Evolutionary conservation across 1,284 basidiomycete species (phyloP), one percentile per base, ranked within the genome.

Genomic region (Phellopilus nigrolimitatus): DNA sequence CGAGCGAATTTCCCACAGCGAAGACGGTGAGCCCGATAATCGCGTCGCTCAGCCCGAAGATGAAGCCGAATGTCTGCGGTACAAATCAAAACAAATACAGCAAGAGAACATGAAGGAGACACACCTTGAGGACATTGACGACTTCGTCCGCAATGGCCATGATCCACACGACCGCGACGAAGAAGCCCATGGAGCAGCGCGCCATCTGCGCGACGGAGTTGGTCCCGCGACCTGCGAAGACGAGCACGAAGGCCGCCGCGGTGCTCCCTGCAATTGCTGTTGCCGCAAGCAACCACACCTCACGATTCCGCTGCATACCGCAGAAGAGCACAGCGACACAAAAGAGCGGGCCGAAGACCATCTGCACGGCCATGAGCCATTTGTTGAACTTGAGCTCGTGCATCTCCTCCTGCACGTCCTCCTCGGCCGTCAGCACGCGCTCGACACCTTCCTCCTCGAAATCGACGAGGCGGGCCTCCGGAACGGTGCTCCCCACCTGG

Each of bases 21-120:
- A 99, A 99, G 57, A 99, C 86, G 0, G 95, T 98, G 45, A 98
- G 71, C 2, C 95, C 95, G 48, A 99, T 88, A 63, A 99, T 95
- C 22, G 95, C 95, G 65, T 98, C 92, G n/a, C 91, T 94, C 21
- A 99, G 76, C 0, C 95, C 94, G 60, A 97, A 88, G 51, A 98
- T 89, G 66, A 88, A 82, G 13, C 95, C 95, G 60, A 97, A 87
- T 0, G 91, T 88, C 86, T 95, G 61, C 2, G 62, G 22, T 41
- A 38, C 39, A 42, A 47, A n/a, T n/a, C n/a, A n/a, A n/a, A 38
- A 48, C 40, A 21, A 33, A 37, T 54, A 47, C 27, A 46, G 36
- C 5, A 34, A 44, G 39, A 34, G 19, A 15, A 22, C 13, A 42
- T 36, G 34, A 51, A 42, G 5, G 25, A 33, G 17, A 59, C 74